Evolutionary conservation across 2,329 filamentous ascomycete genomes (phyloP).

Genomic region (Talaromyces islandicus): DNA sequence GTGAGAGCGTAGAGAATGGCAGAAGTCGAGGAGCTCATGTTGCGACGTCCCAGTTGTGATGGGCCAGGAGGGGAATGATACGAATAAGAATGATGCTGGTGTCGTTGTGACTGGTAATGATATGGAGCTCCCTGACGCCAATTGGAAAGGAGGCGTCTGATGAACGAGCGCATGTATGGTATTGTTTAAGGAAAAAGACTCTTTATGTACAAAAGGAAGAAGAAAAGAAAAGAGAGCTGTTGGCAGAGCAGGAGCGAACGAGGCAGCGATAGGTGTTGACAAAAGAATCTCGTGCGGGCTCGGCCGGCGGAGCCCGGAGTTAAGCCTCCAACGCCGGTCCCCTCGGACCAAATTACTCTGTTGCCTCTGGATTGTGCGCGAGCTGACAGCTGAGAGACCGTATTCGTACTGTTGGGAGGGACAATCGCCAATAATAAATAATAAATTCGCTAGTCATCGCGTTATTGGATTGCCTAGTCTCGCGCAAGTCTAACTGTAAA

Average conservation of each 20-base stretch:
- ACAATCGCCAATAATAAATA: too few relatives aligned
- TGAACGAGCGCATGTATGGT: neutral
- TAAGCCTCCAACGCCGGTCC: neutral
- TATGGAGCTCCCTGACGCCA: neutral
- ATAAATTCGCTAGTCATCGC: neutral
- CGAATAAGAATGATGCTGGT: neutral
- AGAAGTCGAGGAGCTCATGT: constrained; percentile 31
- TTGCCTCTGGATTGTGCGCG: neutral
- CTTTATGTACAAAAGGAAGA: neutral
- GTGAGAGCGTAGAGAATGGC: constrained; percentile 38
- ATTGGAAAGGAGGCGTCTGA: neutral
- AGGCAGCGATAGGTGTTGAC: neutral
- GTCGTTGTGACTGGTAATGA: neutral
- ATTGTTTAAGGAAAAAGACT: too few relatives aligned
- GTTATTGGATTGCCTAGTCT: neutral
- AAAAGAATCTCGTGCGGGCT: neutral
- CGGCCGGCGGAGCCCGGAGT: neutral
- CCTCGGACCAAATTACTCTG: neutral
- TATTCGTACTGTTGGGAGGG: too few relatives aligned
- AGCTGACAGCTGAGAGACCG: neutral
- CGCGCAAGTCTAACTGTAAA: neutral
- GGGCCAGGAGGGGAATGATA: neutral
- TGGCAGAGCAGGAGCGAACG: neutral
- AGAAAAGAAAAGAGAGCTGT: neutral
- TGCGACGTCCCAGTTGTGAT: constrained; percentile 18